Base-by-base conservation (phyloP, 352 stramenopile genomes). In the Globisporangium irregulare region DNA sequence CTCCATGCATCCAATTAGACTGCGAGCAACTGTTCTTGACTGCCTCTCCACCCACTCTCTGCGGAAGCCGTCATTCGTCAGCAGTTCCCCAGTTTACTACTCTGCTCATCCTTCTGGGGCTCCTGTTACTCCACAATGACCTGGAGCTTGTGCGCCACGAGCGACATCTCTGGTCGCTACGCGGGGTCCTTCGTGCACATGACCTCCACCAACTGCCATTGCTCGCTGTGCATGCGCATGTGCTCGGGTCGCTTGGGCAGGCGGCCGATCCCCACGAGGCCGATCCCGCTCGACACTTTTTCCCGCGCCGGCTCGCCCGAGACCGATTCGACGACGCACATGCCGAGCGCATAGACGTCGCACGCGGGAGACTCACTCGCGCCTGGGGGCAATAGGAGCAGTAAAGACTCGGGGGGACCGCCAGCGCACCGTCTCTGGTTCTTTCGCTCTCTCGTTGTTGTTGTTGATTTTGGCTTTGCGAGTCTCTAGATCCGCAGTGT, bases 261-360 rank as follows among this genome's bases (percentile, higher is more conserved):
- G 20, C 57, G 57, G 10, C 57, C 57, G 27, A 62, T 34, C 7
- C 57, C 34, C 57, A 51, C 57, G 20, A 62, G 34, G 0, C 51
- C 57, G 34, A 50, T 34, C 14, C 22, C 57, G 7, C 4, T 29
- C 5, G 57, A 53, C 20, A 62, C 57, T n/a, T 48, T 27, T 15
- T 27, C 20, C 20, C 57, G 53, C 32, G 34, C 32, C 10, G 18
- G 1, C 12, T 29, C n/a, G 10, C 57, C 34, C 18, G 34, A 51
- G n/a, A 46, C 34, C 3, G 34, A n/a, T 51, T 62, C 57, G 22
- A 51, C 15, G n/a, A 34, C 27, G 57, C 57, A 62, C 57, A 62
- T 53, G 15, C 32, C 57, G 18, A 62, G 51, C n/a, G 57, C 20
- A n/a, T 46, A 48, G 43, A 66, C 43, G 20, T 46, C 20, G 48